These are phyloP conservation scores for Dactylonectria estremocensis DNA, from an alignment of 2,329 filamentous ascomycete species.

Conservation along the genomic window DNA sequence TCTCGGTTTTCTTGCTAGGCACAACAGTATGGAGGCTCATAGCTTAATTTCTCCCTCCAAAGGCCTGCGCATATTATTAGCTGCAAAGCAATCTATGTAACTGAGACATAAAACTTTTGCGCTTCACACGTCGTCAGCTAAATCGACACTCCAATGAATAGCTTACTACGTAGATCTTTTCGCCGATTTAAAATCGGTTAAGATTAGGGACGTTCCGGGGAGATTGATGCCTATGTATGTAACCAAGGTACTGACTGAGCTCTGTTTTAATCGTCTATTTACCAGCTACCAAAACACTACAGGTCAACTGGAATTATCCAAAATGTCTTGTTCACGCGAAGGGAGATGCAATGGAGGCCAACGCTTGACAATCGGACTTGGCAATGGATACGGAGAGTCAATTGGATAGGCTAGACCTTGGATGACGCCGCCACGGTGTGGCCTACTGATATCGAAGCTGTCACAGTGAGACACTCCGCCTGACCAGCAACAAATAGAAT, in stretches of 20 bases:
- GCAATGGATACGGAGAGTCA: conserved; percentile 13
- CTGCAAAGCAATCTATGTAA: no score
- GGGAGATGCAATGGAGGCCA: background rate
- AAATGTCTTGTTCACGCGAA: no score
- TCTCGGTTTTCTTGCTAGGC: background rate
- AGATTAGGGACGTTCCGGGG: background rate
- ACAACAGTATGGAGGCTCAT: background rate
- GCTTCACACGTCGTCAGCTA: no score
- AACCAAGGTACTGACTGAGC: no score
- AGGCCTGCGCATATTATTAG: no score
- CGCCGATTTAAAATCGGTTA: no score
- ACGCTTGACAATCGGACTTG: background rate
- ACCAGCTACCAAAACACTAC: no score
- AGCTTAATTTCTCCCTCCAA: no score
- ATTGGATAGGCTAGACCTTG: background rate
- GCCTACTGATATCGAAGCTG: background rate
- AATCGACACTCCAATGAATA: no score
- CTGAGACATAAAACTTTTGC: no score
- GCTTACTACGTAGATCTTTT: no score
- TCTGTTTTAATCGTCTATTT: no score
- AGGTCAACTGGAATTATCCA: background rate
- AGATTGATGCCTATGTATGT: background rate
- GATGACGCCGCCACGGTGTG: background rate
- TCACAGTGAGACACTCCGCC: conserved; percentile 12
- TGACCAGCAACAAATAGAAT: background rate